Evolutionary conservation across 2,329 filamentous ascomycete species (phyloP).

Genomic region (Monilinia fructicola): DNA sequence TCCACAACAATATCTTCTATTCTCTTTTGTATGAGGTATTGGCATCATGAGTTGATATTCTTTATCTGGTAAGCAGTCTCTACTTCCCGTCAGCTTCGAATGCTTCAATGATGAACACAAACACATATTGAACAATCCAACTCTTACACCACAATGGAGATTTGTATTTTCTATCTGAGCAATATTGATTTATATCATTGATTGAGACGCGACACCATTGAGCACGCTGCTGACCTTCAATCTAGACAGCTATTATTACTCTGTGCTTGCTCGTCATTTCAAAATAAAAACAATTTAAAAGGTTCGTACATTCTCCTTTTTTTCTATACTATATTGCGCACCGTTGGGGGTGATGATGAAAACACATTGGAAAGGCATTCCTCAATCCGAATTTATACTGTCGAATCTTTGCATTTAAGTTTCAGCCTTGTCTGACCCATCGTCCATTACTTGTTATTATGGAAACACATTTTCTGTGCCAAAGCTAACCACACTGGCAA

Average conservation of each 20-base stretch:
- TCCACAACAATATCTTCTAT: neutral
- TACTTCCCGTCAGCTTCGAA: constrained; percentile 23
- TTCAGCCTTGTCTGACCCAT: constrained; percentile 49
- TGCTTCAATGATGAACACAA: constrained; percentile 43
- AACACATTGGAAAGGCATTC: constrained; percentile 42
- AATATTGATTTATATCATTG: constrained; percentile 24
- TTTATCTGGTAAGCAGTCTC: constrained; percentile 28
- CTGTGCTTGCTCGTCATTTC: neutral
- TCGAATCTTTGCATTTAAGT: constrained; percentile 44
- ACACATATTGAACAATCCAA: constrained; percentile 46
- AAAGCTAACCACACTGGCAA: constrained; percentile 23
- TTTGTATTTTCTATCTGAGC: constrained; percentile 43
- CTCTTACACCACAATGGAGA: constrained; percentile 44
- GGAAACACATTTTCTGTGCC: constrained; percentile 9
- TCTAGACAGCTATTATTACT: neutral
- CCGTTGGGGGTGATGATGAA: constrained; percentile 41
- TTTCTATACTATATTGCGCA: constrained; percentile 9
- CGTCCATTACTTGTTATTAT: constrained; percentile 16
- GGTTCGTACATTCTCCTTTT: constrained; percentile 35
- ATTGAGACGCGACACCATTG: neutral
- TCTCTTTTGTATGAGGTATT: neutral
- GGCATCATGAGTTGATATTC: neutral
- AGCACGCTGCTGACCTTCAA: constrained; percentile 8
- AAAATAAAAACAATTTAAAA: constrained; percentile 29
- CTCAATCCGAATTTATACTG: constrained; percentile 43